phyloP scores from a whole-genome alignment of 2,329 filamentous ascomycete species.

The Botrytis fragariae region DNA sequence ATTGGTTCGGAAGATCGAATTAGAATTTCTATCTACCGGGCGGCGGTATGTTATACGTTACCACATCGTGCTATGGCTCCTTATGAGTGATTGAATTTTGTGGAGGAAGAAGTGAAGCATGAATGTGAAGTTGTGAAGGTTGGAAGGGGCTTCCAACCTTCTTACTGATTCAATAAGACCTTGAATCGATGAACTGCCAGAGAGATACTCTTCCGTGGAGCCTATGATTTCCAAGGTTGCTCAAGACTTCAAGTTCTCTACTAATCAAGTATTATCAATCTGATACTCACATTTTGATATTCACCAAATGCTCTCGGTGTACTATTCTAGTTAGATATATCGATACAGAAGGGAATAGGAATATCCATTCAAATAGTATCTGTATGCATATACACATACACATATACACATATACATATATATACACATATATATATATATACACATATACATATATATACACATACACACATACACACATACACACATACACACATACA shows the following conservation, averaged over 20 bases:
- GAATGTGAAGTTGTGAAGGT: not conserved
- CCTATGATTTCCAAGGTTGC: not conserved
- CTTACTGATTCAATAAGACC: too few relatives aligned
- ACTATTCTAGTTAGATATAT: not conserved
- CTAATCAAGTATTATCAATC: not conserved
- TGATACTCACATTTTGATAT: not conserved
- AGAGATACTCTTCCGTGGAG: not conserved
- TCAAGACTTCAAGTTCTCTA: not conserved
- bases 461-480: not conserved
- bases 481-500: not conserved
- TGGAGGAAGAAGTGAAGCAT: not conserved
- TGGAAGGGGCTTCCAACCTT: too few relatives aligned
- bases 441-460: not conserved
- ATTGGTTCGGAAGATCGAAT: slow-evolving; percentile 1
- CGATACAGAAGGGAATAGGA: not conserved
- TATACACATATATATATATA: not conserved
- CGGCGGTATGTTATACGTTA: not conserved
- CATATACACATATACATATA: not conserved
- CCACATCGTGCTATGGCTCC: not conserved
- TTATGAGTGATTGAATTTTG: not conserved
- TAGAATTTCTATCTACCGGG: not conserved
- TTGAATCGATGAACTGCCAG: not conserved
- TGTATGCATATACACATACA: not conserved
- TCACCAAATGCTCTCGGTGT: not conserved
- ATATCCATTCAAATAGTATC: not conserved